Base-by-base conservation (phyloP, 306 rosid genomes). In the Glycine soja region DNA sequence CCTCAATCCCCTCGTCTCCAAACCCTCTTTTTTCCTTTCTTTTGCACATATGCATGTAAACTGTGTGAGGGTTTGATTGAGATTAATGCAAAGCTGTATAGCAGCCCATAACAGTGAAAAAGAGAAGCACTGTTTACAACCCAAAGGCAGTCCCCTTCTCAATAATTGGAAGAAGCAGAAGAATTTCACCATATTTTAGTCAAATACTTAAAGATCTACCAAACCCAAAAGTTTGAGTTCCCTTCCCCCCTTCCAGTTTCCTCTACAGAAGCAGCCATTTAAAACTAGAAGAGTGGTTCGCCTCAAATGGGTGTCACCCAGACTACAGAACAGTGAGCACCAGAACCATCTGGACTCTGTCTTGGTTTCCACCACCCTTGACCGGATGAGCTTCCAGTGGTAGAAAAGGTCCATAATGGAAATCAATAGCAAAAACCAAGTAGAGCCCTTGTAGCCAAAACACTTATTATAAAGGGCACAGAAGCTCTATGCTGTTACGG, bases 381-480 rank as follows among this genome's bases (percentile, higher is more conserved):
- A 61, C n/a, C 2, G 15, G 3, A 62, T 62, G 16, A 12, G 10
- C 16, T 32, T 32, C 34, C 69, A 30, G 14, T 6, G 43, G 19
- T 30, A 34, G 4, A 62, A 62, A 40, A 62, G n/a, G 40, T 59
- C 38, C 40, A 10, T 59, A 59, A 10, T 7, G 40, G 66, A 59
- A 12, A 62, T 32, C 45, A 32, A 5, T 11, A 36, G 8, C 43
- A 13, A 62, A 62, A 62, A 62, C 43, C 43, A 92, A 90, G 2
- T 24, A 24, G 1, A 24, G 92, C 47, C 90, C 87, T 88, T 91
- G 88, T 70, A 95, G 52, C 99, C 97, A 86, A 93, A 24, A 42
- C 99, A 94, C 79, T 95, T 93, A 86, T 93, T 90, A 85, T 92
- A 92, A 78, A 91, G 95, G 62, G 95, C 90, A 51, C 91, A 90